These are phyloP conservation scores for Moesziomyces globuligerus DNA, from an alignment of 1,284 basidiomycete species.

Conservation along the genomic window DNA sequence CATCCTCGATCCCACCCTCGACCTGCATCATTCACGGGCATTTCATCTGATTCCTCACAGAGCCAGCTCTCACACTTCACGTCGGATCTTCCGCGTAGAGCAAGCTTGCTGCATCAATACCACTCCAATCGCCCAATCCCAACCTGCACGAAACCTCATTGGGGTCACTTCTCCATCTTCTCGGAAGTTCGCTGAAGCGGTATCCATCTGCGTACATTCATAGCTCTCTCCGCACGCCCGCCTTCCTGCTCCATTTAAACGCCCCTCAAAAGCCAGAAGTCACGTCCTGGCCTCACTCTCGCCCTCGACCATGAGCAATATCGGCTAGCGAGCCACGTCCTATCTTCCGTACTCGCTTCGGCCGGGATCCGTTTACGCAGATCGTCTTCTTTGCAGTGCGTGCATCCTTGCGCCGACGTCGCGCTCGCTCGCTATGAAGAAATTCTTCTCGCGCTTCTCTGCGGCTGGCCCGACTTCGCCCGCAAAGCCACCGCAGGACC, in stretches of 20 bases:
- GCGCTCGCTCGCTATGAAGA: conserved; percentile 44
- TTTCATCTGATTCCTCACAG: not conserved
- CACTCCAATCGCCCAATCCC: not conserved
- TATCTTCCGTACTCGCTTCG: not conserved
- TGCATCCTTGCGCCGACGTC: not conserved
- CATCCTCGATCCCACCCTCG: not conserved
- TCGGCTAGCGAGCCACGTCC: not conserved
- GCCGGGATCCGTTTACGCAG: too few species aligned
- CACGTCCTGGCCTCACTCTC: too few species aligned
- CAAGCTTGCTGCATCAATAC: not conserved
- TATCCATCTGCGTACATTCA: not conserved
- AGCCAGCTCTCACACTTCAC: not conserved
- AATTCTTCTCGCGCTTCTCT: conserved; percentile 57
- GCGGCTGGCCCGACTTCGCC: conserved; percentile 15
- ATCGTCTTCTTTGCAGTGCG: not conserved
- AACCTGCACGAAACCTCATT: not conserved
- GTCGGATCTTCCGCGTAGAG: not conserved
- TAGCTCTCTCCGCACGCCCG: too few species aligned
- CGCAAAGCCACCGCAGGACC: conserved; percentile 4
- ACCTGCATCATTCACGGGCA: not conserved
- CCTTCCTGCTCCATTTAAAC: too few species aligned
- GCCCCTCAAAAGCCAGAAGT: too few species aligned
- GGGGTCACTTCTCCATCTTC: not conserved
- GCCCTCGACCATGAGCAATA: not conserved
- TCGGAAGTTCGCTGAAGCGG: not conserved